Evolutionary conservation across 306 rosid genomes (phyloP).

Genomic region (Cucurbita maxima): DNA sequence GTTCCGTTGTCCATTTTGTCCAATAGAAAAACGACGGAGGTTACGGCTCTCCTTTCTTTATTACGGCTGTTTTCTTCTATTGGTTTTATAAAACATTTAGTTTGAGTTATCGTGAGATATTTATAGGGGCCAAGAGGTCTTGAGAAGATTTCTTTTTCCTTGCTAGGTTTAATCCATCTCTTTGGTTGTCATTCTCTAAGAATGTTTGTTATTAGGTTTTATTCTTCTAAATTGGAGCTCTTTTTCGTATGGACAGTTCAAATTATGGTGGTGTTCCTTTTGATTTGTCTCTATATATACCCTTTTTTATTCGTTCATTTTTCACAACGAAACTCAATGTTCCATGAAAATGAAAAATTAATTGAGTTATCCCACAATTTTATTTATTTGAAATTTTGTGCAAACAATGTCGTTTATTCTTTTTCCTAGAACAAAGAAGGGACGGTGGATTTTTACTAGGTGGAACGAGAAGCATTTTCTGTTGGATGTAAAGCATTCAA

Average conservation of each 20-base stretch:
- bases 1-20: not conserved
- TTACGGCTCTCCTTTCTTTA: not conserved
- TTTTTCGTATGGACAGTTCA: not conserved
- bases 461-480: not conserved
- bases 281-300: not conserved
- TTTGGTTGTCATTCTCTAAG: not conserved
- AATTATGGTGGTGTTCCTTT: not conserved
- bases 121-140: not conserved
- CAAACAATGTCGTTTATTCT: not conserved
- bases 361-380: not conserved
- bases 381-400: not conserved
- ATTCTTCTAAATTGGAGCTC: not conserved
- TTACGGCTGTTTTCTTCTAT: not conserved
- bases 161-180: not conserved
- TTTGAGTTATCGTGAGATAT: not conserved
- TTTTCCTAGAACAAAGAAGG: not conserved
- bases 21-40: not conserved
- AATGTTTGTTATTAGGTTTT: not conserved
- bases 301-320: not conserved
- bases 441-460: not conserved
- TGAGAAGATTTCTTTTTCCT: not conserved
- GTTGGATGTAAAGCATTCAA: not conserved
- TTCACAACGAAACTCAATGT: not conserved
- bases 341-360: not conserved
- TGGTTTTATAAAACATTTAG: not conserved